phyloP scores from a whole-genome alignment of 345 rosid genomes.

The Salix suchowensis region DNA sequence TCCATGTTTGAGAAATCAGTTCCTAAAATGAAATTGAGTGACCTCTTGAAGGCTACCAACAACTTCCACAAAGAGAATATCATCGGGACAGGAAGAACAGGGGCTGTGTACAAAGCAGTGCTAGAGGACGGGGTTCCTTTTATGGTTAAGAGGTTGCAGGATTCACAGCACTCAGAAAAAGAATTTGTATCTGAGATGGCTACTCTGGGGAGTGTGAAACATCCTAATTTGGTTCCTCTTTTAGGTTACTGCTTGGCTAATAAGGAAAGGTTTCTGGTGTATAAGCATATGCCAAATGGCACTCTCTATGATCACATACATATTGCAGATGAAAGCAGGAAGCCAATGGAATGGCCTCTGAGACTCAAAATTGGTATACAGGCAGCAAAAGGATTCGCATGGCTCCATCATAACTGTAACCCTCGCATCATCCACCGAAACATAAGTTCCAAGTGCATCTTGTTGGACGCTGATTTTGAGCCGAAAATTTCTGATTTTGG shows the following conservation, averaged over 20 bases:
- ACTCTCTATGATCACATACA: constrained; percentile 58
- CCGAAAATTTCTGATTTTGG: constrained; percentile 94
- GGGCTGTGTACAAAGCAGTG: constrained; percentile 72
- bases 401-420: constrained; percentile 94
- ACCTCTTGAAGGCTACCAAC: constrained; percentile 83
- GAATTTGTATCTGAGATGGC: constrained; percentile 77
- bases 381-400: constrained; percentile 83
- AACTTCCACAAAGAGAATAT: constrained; percentile 70
- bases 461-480: constrained; percentile 73
- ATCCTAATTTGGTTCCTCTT: constrained; percentile 77
- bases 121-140: constrained; percentile 67
- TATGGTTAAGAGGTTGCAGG: constrained; percentile 87
- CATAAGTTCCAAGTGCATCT: constrained; percentile 83
- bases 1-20: constrained; percentile 76
- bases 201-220: constrained; percentile 76
- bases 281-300: constrained; percentile 73
- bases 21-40: constrained; percentile 68
- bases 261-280: constrained; percentile 76
- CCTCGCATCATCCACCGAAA: constrained; percentile 93
- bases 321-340: constrained; percentile 34
- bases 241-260: constrained; percentile 70
- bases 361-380: constrained; percentile 82
- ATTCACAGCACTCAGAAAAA: constrained; percentile 79
- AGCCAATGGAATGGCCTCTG: constrained; percentile 71
- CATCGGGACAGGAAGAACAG: constrained; percentile 82